Conservation (phyloP, 2,329 filamentous ascomycete genomes). For the Claviceps sp. region DNA sequence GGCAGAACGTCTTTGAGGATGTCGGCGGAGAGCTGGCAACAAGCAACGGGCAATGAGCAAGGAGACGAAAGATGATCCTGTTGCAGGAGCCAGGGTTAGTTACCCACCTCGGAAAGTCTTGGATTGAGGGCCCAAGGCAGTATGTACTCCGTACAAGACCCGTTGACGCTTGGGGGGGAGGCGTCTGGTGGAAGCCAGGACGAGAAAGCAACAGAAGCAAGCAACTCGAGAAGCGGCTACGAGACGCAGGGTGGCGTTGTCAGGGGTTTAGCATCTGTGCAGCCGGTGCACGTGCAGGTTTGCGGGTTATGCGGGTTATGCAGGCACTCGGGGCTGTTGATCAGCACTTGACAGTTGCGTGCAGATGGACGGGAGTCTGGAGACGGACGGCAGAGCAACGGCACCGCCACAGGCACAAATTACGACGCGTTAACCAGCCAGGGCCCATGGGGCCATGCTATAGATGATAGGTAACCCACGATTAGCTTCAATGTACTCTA, state of each 20-base stretch:
- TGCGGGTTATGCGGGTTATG: no score
- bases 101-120: slow-evolving; percentile 1
- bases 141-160: not conserved
- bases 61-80: slow-evolving; percentile 1
- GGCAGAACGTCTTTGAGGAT: not conserved
- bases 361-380: not conserved
- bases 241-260: slow-evolving; percentile 5
- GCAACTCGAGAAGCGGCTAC: not conserved
- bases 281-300: not conserved
- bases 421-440: no score
- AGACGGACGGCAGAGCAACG: not conserved
- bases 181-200: no score
- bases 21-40: not conserved
- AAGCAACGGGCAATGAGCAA: not conserved
- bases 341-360: not conserved
- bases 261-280: slow-evolving; percentile 2
- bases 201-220: no score
- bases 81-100: slow-evolving; percentile 1
- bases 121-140: not conserved
- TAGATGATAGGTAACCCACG: no score
- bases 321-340: no score
- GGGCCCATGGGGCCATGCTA: no score
- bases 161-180: not conserved
- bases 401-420: no score
- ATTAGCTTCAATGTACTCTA: no score